Percentiles rank a stretch among this genome's conserved stretches.
These are phyloP conservation scores for Aquilaria agallochum DNA, from an alignment of 441 rosid species.

Conservation along the genomic window DNA sequence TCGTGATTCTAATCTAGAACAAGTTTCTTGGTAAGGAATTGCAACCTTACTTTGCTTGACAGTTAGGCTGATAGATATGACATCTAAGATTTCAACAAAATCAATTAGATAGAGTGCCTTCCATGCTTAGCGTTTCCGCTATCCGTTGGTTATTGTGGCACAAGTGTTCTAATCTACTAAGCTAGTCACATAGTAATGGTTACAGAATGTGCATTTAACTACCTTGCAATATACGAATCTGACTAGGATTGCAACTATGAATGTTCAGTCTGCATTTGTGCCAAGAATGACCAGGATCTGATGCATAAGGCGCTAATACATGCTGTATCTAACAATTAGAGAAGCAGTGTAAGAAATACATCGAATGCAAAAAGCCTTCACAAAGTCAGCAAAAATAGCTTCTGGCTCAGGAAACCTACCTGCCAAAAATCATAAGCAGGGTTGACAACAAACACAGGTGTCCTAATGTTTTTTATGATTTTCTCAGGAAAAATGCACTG, in stretches of 20 bases:
- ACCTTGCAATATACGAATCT: conserved; percentile 69
- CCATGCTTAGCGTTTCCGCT: too few relatives aligned
- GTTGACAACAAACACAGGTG: conserved; percentile 71
- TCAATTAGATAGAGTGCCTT: background rate
- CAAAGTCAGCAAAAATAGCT: background rate
- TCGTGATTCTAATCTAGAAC: too few relatives aligned
- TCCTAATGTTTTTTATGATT: conserved; percentile 45
- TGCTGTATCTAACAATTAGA: conserved; percentile 56
- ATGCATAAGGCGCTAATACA: conserved; percentile 60
- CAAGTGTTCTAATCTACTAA: too few relatives aligned
- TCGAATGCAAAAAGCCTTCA: conserved; percentile 5
- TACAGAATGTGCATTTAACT: conserved; percentile 16
- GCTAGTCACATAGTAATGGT: background rate
- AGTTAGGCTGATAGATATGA: too few relatives aligned
- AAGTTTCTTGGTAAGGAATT: too few relatives aligned
- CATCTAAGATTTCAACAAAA: background rate
- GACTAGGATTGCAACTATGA: conserved; percentile 50
- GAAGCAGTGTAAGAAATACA: conserved; percentile 19
- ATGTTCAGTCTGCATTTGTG: conserved; percentile 60
- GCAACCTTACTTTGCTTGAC: too few relatives aligned
- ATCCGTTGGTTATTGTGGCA: too few relatives aligned
- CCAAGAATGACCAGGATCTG: conserved; percentile 65
- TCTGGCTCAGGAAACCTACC: conserved; percentile 35
- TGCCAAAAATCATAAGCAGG: conserved; percentile 97
- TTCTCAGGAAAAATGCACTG: conserved; percentile 86